phyloP scores from a whole-genome alignment of 345 rosid genomes.

The Ailanthus altissimus region DNA sequence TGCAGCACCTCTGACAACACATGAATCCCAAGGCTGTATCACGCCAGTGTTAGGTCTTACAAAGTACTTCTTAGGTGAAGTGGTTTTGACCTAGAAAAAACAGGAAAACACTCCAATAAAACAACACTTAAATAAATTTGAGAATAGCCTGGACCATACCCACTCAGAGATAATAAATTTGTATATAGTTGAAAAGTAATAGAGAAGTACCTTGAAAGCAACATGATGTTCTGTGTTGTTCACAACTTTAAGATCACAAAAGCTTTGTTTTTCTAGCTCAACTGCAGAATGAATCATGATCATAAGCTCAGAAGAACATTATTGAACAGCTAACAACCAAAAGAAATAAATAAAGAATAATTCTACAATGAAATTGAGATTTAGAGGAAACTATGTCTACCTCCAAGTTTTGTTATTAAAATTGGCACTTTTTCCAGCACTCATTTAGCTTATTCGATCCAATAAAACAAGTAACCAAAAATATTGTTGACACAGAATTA shows the following conservation, averaged over 20 bases:
- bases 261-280: slow-evolving; percentile 57
- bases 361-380: slow-evolving; percentile 3
- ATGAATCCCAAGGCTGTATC: slow-evolving; percentile 78
- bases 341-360: background rate
- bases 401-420: background rate
- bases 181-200: background rate
- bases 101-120: slow-evolving; percentile 17
- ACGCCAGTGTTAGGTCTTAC: slow-evolving; percentile 93
- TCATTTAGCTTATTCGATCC: slow-evolving; percentile 3
- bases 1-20: slow-evolving; percentile 64
- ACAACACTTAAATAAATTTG: slow-evolving; percentile 7
- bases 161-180: background rate
- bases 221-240: slow-evolving; percentile 63
- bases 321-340: background rate
- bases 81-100: slow-evolving; percentile 78
- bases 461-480: slow-evolving; percentile 1
- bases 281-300: slow-evolving; percentile 37
- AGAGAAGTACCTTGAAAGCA: slow-evolving; percentile 54
- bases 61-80: slow-evolving; percentile 96
- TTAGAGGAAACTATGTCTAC: background rate
- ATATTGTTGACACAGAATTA: background rate
- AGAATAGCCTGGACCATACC: background rate
- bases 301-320: slow-evolving; percentile 22
- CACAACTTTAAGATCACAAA: slow-evolving; percentile 57
- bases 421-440: background rate